Evolutionary conservation across 305 asterid genomes (phyloP).

Genomic region (Nicotiana rustica): DNA sequence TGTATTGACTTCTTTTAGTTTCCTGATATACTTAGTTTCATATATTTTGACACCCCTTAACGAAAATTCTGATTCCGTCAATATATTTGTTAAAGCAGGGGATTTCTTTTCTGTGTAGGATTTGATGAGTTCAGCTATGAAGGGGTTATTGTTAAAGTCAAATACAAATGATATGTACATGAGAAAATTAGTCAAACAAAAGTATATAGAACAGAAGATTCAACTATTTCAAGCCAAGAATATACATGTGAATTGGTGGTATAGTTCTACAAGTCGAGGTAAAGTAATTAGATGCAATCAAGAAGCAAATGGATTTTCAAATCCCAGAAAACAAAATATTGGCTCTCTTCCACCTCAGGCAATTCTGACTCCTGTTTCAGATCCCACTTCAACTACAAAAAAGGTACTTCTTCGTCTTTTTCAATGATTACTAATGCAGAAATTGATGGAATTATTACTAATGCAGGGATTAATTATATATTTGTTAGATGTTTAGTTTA

Average conservation of each 20-base stretch:
- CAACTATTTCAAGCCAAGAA: conserved; percentile 41
- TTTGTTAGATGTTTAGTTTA: no score
- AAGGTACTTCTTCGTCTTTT: conserved; percentile 50
- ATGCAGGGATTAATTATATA: no score
- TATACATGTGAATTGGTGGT: conserved; percentile 35
- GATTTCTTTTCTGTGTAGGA: neutral
- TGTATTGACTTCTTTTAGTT: no score
- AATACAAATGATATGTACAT: conserved; percentile 45
- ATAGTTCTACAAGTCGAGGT: conserved; percentile 17
- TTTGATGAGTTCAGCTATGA: conserved; percentile 60
- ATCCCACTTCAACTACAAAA: conserved; percentile 61
- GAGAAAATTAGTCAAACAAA: conserved; percentile 51
- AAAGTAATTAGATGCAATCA: conserved; percentile 43
- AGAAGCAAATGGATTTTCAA: conserved; percentile 46
- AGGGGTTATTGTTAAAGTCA: conserved; percentile 59
- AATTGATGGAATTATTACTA: no score
- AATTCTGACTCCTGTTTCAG: conserved; percentile 66
- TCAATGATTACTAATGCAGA: no score
- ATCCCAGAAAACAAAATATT: conserved; percentile 42
- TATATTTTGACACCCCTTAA: no score
- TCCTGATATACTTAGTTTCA: no score
- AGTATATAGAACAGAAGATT: conserved; percentile 45
- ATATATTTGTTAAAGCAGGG: conserved; percentile 17
- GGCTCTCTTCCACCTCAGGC: conserved; percentile 46
- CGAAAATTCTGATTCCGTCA: no score